Percentiles rank a stretch among this genome's conserved stretches.
These are phyloP conservation scores for Toxicodendron radicans DNA, from an alignment of 345 rosid species.

Conservation along the genomic window DNA sequence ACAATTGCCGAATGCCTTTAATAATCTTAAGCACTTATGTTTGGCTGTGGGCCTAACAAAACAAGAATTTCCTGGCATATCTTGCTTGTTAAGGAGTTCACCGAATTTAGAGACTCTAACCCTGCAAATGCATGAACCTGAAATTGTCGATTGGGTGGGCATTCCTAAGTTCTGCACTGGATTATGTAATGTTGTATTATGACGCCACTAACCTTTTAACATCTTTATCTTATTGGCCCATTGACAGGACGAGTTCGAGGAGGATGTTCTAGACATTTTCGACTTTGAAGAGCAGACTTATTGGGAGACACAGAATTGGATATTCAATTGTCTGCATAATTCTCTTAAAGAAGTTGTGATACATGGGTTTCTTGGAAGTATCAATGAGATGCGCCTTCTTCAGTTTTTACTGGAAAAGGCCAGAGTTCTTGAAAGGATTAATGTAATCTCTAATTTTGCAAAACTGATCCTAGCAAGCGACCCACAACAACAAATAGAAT, in stretches of 20 bases:
- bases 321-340: slow-evolving; percentile 20
- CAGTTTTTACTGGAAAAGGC: slow-evolving; percentile 19
- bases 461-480: not conserved
- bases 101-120: slow-evolving; percentile 21
- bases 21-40: slow-evolving; percentile 15
- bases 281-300: slow-evolving; percentile 15
- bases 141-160: not conserved
- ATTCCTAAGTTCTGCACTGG: not conserved
- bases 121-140: not conserved
- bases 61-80: slow-evolving; percentile 20
- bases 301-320: slow-evolving; percentile 19
- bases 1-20: not conserved
- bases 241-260: slow-evolving; percentile 1
- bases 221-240: not conserved
- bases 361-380: slow-evolving; percentile 19
- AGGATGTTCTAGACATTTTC: not conserved
- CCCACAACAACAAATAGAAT: not conserved
- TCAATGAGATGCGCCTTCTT: slow-evolving; percentile 7
- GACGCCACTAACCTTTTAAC: not conserved
- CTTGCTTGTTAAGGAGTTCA: slow-evolving; percentile 21
- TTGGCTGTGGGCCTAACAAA: slow-evolving; percentile 15
- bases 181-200: not conserved
- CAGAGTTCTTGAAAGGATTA: slow-evolving; percentile 7
- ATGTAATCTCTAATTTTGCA: not conserved
- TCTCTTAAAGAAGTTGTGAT: slow-evolving; percentile 18